phyloP scores from a whole-genome alignment of 257 asterid genomes.

The Solanum infundibuliforme region DNA sequence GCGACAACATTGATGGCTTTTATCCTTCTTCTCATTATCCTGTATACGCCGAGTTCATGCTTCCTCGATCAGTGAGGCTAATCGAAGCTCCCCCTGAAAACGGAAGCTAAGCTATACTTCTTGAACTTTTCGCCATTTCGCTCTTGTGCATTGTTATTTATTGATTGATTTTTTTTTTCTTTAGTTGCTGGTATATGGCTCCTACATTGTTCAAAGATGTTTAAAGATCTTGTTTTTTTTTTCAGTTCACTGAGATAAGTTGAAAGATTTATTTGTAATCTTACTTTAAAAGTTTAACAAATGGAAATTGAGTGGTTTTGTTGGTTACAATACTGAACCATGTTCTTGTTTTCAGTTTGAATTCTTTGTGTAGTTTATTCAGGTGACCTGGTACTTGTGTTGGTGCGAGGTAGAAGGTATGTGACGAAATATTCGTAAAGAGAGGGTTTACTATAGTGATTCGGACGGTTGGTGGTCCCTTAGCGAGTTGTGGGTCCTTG shows the following conservation, averaged over 20 bases:
- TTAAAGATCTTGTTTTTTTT: neutral
- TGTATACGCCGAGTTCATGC: conserved; percentile 75
- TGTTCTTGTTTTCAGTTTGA: neutral
- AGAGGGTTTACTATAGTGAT: no score
- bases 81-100: conserved; percentile 50
- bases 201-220: neutral
- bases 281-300: neutral
- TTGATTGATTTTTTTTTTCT: neutral
- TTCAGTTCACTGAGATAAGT: neutral
- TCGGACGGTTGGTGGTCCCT: no score
- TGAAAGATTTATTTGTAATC: neutral
- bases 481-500: no score
- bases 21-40: conserved; percentile 94
- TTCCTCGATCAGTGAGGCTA: conserved; percentile 72
- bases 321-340: neutral
- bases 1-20: conserved; percentile 78
- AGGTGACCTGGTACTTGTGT: neutral
- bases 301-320: neutral
- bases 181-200: neutral
- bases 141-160: neutral
- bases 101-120: conserved; percentile 9
- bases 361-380: neutral
- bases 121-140: neutral
- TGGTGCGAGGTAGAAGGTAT: neutral
- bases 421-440: neutral